A percentile compares a stretch with the other conserved stretches of the same genome.
phyloP scores from a whole-genome alignment of 2,329 filamentous ascomycete species.

The Pleurostoma richardsiae region DNA sequence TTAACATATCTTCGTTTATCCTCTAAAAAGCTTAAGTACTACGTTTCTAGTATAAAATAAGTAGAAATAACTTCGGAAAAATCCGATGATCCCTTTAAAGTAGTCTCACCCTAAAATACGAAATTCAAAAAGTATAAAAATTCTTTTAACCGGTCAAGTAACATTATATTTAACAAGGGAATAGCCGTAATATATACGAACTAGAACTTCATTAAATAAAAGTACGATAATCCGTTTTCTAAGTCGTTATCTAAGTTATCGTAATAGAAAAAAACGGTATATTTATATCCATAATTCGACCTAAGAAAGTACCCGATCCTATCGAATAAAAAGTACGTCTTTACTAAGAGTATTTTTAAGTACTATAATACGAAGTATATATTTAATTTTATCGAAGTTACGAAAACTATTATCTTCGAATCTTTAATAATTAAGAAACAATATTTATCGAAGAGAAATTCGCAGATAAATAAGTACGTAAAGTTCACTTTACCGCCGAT shows the following conservation, averaged over 20 bases:
- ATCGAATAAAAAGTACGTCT: background rate
- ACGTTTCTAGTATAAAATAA: background rate
- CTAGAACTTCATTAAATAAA: conserved; percentile 1
- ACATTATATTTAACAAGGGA: background rate
- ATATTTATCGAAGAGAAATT: background rate
- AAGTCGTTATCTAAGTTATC: background rate
- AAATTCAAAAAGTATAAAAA: conserved; percentile 2
- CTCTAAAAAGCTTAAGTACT: background rate
- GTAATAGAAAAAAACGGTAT: background rate
- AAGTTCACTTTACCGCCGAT: background rate
- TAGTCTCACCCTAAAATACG: conserved; percentile 4
- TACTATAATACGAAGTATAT: background rate
- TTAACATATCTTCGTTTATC: background rate
- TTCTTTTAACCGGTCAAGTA: background rate
- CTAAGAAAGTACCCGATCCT: background rate
- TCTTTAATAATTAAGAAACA: too few species aligned
- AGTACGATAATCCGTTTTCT: background rate
- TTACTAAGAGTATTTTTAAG: background rate
- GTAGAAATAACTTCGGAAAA: background rate
- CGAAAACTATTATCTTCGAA: background rate
- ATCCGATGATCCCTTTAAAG: background rate
- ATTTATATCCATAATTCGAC: too few species aligned
- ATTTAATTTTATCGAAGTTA: background rate
- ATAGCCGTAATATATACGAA: background rate
- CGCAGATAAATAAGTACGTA: background rate